phyloP scores from a whole-genome alignment of 805 yeast species.

The Saccharomycopsis sp. region DNA sequence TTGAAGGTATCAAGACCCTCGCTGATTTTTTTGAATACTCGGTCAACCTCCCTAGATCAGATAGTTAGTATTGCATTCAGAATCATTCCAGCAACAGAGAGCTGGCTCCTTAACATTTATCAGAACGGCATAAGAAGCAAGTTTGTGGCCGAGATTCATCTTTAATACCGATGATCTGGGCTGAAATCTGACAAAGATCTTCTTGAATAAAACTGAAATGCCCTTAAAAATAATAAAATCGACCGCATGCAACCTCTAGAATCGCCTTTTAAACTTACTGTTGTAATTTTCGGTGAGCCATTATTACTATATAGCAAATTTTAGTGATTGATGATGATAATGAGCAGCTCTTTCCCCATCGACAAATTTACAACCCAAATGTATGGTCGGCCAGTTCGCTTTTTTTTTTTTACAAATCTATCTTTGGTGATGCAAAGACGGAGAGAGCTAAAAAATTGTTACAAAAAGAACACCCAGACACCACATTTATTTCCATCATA shows the following conservation, averaged over 20 bases:
- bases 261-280: conserved; percentile 14
- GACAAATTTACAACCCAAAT: background rate
- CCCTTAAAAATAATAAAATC: too few relatives aligned
- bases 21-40: conserved; percentile 51
- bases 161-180: too few relatives aligned
- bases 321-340: background rate
- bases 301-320: conserved; percentile 1
- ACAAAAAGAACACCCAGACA: background rate
- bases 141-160: too few relatives aligned
- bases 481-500: background rate
- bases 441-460: background rate
- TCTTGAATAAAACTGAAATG: background rate
- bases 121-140: too few relatives aligned
- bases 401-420: background rate
- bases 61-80: conserved; percentile 2
- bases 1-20: conserved; percentile 53
- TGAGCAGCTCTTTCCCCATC: background rate
- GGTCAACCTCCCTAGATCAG: conserved; percentile 45
- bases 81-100: too few relatives aligned
- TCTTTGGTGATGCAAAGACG: conserved; percentile 1
- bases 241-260: background rate
- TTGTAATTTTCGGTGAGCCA: conserved; percentile 21
- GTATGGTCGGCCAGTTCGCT: background rate
- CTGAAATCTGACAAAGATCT: too few relatives aligned
- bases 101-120: too few relatives aligned